Base-by-base conservation (phyloP, 148 eudicot species). In the Beta vulgaris region DNA sequence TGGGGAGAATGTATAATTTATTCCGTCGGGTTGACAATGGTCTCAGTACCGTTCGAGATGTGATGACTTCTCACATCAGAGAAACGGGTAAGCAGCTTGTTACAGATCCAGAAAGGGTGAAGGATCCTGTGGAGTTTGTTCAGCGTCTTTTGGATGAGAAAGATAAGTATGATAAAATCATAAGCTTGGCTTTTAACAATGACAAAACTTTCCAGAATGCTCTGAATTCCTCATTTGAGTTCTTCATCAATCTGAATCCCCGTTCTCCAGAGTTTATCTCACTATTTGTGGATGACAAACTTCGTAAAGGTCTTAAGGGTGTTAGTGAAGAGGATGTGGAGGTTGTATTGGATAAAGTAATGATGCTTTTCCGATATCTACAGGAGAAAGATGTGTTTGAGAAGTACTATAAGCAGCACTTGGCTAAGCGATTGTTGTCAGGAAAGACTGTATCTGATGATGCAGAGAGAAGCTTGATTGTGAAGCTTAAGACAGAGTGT, bases 351-450 rank as follows among this genome's bases (percentile, higher is more conserved):
- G 96, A 91, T 81, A 91, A 91, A 82, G 93, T 89, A 23, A 91
- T 91, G 90, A 89, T 89, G 86, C 72, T 91, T 64, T 87, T 90
- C 75, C 85, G 93, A 54, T 92, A 90, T 73, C 80, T 92, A 72
- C 92, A 92, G 79, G 92, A 90, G 84, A 92, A 92, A 69, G 97
- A 92, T 71, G 90, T 92, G 31, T 90, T 90, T 61, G 92, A 87
- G 80, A 91, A 86, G 71, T 92, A 92, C 76, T 92, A 88, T 76
- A 88, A 92, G 49, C 92, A 92, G 65, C 97, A 92, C 77, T 81
- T 92, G 79, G 95, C 97, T 29, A 92, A 92, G 80, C 82, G 97
- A 32, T 87, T 92, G 46, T 77, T 92, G 37, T 92, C 95, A 9
- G 93, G 91, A 19, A 92, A 92, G 84, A 88, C 91, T 5, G 82